A percentile compares a stretch with the other conserved stretches of the same genome.
phyloP scores from a whole-genome alignment of 2,329 filamentous ascomycete genomes.

The Apiospora hydei region DNA sequence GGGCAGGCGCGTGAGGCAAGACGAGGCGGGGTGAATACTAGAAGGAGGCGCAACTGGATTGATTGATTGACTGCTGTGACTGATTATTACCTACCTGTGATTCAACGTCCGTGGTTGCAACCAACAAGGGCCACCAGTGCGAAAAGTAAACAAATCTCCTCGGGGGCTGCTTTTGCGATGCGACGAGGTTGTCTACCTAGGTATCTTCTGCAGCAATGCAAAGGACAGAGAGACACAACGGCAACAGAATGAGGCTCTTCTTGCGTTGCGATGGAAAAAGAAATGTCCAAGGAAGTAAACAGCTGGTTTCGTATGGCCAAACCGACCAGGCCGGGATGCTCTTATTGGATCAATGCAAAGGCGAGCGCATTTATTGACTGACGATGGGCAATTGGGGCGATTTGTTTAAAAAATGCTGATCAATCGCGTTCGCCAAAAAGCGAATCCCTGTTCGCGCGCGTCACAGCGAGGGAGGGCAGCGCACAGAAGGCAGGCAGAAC shows the following conservation, averaged over 20 bases:
- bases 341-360: neutral
- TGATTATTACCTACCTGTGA: conserved; percentile 16
- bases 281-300: neutral
- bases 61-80: neutral
- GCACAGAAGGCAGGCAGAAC: neutral
- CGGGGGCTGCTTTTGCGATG: too few species aligned
- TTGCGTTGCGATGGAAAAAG: neutral
- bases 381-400: conserved; percentile 22
- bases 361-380: conserved; percentile 22
- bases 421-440: conserved; percentile 25
- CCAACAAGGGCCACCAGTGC: neutral
- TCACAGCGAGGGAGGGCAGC: conserved; percentile 12
- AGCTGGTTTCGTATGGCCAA: conserved; percentile 18
- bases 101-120: conserved; percentile 6
- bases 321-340: conserved; percentile 5
- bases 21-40: conserved; percentile 17
- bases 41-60: conserved; percentile 14
- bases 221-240: neutral
- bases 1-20: conserved; percentile 7
- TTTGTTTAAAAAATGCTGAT: conserved; percentile 24
- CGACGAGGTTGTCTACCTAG: neutral
- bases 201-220: neutral
- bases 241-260: neutral
- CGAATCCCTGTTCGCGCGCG: conserved; percentile 23
- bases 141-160: conserved; percentile 18